These are phyloP conservation scores for Penicillium soppii DNA, from an alignment of 495 filamentous ascomycete species.

Conservation along the genomic window DNA sequence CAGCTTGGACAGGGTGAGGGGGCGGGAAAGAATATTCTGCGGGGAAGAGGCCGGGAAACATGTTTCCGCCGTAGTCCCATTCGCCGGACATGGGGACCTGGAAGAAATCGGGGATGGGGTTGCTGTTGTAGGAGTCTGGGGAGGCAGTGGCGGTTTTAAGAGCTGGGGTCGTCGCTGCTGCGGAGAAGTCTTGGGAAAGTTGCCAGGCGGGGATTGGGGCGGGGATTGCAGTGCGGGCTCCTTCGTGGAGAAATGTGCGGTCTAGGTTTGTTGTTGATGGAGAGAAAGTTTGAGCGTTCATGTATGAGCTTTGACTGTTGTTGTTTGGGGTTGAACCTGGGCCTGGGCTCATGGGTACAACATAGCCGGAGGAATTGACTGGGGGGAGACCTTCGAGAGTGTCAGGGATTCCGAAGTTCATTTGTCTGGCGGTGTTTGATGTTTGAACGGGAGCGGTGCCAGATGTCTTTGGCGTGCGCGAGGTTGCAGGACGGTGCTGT, in stretches of 20 bases:
- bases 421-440: constrained; percentile 1
- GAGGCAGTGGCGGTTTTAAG: constrained; percentile 11
- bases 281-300: too few species aligned
- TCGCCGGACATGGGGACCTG: constrained; percentile 38
- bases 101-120: constrained; percentile 35
- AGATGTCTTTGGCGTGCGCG: constrained; percentile 11
- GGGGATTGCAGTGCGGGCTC: constrained; percentile 1
- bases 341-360: constrained; percentile 34
- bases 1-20: not conserved
- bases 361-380: constrained; percentile 41
- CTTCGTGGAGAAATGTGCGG: constrained; percentile 1
- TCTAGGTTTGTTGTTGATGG: constrained; percentile 10
- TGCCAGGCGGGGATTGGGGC: constrained; percentile 9
- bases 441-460: not conserved
- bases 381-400: constrained; percentile 36
- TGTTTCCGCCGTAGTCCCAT: constrained; percentile 35
- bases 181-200: constrained; percentile 10
- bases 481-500: constrained; percentile 10
- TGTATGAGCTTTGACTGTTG: too few species aligned
- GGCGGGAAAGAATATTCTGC: constrained; percentile 6
- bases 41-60: constrained; percentile 32
- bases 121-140: constrained; percentile 25
- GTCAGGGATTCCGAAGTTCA: constrained; percentile 29
- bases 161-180: constrained; percentile 7
- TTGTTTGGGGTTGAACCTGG: not conserved